Conservation (phyloP, 495 filamentous ascomycete species). For the Hypoxylon perforatum region DNA sequence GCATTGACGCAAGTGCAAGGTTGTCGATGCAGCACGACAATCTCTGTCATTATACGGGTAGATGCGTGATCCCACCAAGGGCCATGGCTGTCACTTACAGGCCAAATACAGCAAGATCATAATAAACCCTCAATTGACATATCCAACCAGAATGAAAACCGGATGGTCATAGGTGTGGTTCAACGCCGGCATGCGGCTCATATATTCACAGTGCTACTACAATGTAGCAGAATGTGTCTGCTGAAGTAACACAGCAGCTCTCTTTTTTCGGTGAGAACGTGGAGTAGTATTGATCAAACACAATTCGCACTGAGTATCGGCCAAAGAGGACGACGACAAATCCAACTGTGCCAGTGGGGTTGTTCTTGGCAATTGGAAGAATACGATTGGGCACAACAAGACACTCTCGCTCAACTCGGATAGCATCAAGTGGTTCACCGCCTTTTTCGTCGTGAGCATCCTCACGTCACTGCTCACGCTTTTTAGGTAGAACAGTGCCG, state of each 20-base stretch:
- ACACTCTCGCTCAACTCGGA: conserved; percentile 12
- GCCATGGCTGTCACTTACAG: conserved; percentile 13
- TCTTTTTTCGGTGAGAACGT: conserved; percentile 41
- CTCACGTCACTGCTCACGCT: conserved; percentile 23
- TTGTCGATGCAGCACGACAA: conserved; percentile 37
- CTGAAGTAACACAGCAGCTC: conserved; percentile 13
- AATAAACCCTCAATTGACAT: conserved; percentile 9
- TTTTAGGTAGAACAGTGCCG: conserved; percentile 25
- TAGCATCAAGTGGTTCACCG: conserved; percentile 31
- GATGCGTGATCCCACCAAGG: conserved; percentile 33
- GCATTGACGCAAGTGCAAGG: conserved; percentile 52
- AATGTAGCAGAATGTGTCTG: conserved; percentile 1
- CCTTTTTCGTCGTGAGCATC: conserved; percentile 18
- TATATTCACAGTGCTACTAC: conserved; percentile 11
- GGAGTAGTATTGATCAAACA: conserved; percentile 29
- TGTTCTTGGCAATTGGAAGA: conserved; percentile 29
- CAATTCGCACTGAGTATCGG: conserved; percentile 14
- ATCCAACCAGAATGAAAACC: conserved; percentile 14
- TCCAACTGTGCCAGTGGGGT: conserved; percentile 24
- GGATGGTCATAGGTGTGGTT: conserved; percentile 18
- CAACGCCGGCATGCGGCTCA: conserved; percentile 21
- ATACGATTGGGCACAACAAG: conserved; percentile 23
- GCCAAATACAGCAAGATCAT: conserved; percentile 15
- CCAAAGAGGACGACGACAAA: conserved; percentile 25
- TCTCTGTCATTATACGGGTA: conserved; percentile 36